phyloP scores from a whole-genome alignment of 805 yeast species.

The Candida morakotiae region DNA sequence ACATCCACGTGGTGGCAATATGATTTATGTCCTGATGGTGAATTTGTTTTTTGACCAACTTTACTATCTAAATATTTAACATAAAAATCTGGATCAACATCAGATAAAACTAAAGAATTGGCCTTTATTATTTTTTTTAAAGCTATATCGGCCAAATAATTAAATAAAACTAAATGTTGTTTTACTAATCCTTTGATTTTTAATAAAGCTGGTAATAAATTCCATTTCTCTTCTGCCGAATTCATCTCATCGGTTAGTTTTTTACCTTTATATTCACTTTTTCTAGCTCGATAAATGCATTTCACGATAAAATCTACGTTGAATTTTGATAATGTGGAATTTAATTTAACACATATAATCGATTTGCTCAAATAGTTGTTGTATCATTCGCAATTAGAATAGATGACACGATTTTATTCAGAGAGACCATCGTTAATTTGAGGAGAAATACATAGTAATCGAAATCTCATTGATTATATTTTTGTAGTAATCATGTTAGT shows the following conservation, averaged over 20 bases:
- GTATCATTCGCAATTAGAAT: too few species aligned
- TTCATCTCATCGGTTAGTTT: slow-evolving; percentile 79
- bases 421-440: too few species aligned
- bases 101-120: slow-evolving; percentile 82
- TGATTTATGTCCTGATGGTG: slow-evolving; percentile 43
- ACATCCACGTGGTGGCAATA: slow-evolving; percentile 90
- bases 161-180: slow-evolving; percentile 97
- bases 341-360: too few species aligned
- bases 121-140: slow-evolving; percentile 89
- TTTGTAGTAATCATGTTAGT: too few species aligned
- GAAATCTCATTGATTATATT: too few species aligned
- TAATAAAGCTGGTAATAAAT: slow-evolving; percentile 88
- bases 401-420: too few species aligned
- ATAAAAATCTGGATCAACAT: slow-evolving; percentile 96
- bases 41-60: slow-evolving; percentile 73
- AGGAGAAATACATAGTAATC: too few species aligned
- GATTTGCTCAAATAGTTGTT: too few species aligned
- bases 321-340: too few species aligned
- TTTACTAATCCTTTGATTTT: slow-evolving; percentile 95
- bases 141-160: slow-evolving; percentile 91
- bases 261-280: slow-evolving; percentile 87
- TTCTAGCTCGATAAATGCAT: slow-evolving; percentile 67
- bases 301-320: too few species aligned
- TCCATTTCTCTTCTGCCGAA: slow-evolving; percentile 96
- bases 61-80: slow-evolving; percentile 89